Base-by-base conservation (phyloP, 305 asterid genomes). In the Solanum hybrid region DNA sequence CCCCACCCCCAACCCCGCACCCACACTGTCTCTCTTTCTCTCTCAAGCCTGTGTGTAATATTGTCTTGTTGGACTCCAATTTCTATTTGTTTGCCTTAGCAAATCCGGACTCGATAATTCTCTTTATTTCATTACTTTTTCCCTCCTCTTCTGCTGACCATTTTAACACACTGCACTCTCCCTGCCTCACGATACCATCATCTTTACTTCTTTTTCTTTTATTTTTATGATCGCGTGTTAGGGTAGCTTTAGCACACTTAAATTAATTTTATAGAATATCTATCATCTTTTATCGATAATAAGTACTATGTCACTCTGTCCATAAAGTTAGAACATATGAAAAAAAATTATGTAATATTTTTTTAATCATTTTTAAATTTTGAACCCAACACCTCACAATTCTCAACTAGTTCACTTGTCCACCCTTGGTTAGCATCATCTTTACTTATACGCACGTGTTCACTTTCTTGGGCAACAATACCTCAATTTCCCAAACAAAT, bases 11-110 rank as follows among this genome's bases (percentile, higher is more conserved):
- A 85, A 81, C 72, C 10, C 72, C 26, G 4, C 68, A 24, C 87
- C n/a, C 70, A 27, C n/a, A 27, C 79, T 72, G 26, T 39, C 22
- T 84, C 29, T 31, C 39, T 84, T 15, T 29, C 88, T 10, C 73
- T 26, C 38, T 17, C 76, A 84, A 31, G 15, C 72, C 92, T 92
- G 89, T 61, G 72, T 61, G 72, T 89, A 45, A 92, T 89, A 61
- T 92, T 91, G 93, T 92, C 91, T 92, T 88, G 92, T 91, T 72
- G 90, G 93, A 91, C 93, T 92, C 65, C 94, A 92, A 34, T 90
- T 13, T 75, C 86, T 90, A 92, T 90, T 94, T 65, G 90, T 91
- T 51, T 93, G 37, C 93, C 72, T 61, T 61, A 20, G 72, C 72
- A 61, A 94, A 92, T 92, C 91, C 87, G 31, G 20, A 29, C 88